A percentile compares a stretch with the other conserved stretches of the same genome.
Conservation (phyloP, 2,329 filamentous ascomycete species). For the Phoma sp. region DNA sequence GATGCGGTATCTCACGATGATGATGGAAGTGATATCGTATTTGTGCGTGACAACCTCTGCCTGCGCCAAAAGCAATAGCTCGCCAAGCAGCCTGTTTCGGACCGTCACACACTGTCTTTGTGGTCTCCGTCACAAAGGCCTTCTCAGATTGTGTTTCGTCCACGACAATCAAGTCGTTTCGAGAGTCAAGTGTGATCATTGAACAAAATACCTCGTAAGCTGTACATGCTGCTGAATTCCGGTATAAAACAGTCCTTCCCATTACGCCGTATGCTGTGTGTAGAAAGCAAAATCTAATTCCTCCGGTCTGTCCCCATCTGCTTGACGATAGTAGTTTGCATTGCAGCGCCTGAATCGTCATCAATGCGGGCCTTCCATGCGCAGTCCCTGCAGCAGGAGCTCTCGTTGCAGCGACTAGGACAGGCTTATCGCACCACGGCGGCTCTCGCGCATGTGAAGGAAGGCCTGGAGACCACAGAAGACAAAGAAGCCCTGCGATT, state of each 20-base stretch:
- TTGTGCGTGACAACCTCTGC: background rate
- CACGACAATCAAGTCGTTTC: background rate
- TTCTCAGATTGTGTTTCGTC: background rate
- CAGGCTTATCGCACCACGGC: slow-evolving; percentile 82
- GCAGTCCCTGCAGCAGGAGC: background rate
- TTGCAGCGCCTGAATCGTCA: background rate
- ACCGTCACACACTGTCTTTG: background rate
- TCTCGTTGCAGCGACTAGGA: slow-evolving; percentile 47
- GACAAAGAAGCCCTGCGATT: slow-evolving; percentile 73
- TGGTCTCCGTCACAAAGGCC: too few relatives aligned
- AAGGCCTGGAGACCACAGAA: slow-evolving; percentile 91
- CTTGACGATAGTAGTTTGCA: background rate
- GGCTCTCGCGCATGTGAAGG: slow-evolving; percentile 81
- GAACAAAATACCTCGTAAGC: slow-evolving; percentile 4
- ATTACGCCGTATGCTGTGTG: slow-evolving; percentile 28
- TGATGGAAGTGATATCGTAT: slow-evolving; percentile 1
- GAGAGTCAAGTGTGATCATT: background rate
- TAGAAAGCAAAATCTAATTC: slow-evolving; percentile 14
- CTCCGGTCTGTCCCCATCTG: background rate
- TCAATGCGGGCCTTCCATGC: background rate
- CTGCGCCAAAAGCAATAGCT: background rate
- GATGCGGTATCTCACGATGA: slow-evolving; percentile 5
- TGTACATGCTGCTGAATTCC: slow-evolving; percentile 11
- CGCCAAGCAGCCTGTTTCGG: background rate
- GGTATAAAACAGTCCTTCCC: slow-evolving; percentile 14